Evolutionary conservation across 2,329 filamentous ascomycete species (phyloP).

Genomic region (Monilinia fructigena): DNA sequence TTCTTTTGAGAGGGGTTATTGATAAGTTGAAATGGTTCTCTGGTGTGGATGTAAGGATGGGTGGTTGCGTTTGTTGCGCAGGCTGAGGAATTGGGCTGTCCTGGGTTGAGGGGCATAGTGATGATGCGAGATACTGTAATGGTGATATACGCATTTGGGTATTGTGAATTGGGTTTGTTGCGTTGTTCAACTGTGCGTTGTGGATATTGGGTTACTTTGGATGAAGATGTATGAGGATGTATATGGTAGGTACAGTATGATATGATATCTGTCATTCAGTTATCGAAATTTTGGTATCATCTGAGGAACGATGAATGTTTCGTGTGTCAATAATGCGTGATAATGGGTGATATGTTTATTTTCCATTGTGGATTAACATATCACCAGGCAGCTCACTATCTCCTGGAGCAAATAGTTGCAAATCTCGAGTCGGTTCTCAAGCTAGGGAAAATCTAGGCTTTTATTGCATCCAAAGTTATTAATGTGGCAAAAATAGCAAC

Average conservation of each 20-base stretch:
- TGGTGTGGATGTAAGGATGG: background rate
- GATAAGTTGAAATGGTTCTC: background rate
- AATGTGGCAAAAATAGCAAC: background rate
- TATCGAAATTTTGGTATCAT: no score
- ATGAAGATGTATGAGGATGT: no score
- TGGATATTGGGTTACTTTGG: background rate
- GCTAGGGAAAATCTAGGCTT: background rate
- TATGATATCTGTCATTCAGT: background rate
- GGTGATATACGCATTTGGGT: background rate
- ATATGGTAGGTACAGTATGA: background rate
- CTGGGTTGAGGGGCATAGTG: background rate
- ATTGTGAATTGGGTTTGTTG: background rate
- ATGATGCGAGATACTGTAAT: background rate
- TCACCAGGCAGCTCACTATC: no score
- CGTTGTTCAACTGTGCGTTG: background rate
- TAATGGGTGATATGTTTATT: background rate
- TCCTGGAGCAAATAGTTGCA: background rate
- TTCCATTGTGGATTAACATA: background rate
- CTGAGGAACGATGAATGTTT: background rate
- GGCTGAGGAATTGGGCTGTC: background rate
- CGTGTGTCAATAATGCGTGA: background rate
- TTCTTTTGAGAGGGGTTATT: no score
- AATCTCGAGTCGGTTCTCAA: background rate
- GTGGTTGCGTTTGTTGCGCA: background rate
- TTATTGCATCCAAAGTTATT: no score